Evolutionary conservation across 148 eudicot genomes (phyloP).

Genomic region (Vaccinium vitisidaea): DNA sequence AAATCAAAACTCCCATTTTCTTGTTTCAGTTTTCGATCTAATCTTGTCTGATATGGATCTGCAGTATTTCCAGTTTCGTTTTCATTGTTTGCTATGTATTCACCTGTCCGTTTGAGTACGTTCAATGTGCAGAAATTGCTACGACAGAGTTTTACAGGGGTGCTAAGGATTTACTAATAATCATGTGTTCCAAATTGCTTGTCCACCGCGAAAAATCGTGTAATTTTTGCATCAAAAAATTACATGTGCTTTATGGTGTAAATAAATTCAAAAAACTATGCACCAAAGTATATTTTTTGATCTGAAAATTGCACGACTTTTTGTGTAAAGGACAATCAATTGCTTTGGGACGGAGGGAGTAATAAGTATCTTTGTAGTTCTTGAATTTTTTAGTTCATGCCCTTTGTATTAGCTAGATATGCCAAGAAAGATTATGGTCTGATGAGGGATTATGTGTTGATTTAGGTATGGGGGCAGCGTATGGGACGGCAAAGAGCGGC

Average conservation of each 20-base stretch:
- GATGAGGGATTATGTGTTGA: not conserved
- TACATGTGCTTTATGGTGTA: too few relatives aligned
- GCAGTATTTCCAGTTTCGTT: not conserved
- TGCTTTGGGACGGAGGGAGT: not conserved
- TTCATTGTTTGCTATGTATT: not conserved
- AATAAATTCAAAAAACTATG: too few relatives aligned
- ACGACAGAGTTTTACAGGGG: not conserved
- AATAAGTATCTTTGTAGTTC: not conserved
- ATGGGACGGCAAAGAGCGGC: slow-evolving; percentile 29
- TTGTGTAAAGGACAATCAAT: not conserved
- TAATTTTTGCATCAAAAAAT: not conserved
- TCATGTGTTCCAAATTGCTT: not conserved
- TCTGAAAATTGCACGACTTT: not conserved
- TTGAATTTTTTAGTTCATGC: not conserved
- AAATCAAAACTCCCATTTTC: not conserved
- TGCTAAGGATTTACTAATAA: not conserved
- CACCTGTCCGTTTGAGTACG: not conserved
- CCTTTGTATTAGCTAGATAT: not conserved
- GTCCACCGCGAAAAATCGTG: not conserved
- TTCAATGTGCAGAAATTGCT: not conserved
- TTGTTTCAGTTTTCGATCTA: not conserved
- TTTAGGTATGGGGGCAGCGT: slow-evolving; percentile 27
- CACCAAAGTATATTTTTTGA: not conserved
- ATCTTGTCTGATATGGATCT: not conserved
- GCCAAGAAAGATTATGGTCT: not conserved